Conservation (phyloP, 805 yeast species). For the Nakazawaea wickerhamii region DNA sequence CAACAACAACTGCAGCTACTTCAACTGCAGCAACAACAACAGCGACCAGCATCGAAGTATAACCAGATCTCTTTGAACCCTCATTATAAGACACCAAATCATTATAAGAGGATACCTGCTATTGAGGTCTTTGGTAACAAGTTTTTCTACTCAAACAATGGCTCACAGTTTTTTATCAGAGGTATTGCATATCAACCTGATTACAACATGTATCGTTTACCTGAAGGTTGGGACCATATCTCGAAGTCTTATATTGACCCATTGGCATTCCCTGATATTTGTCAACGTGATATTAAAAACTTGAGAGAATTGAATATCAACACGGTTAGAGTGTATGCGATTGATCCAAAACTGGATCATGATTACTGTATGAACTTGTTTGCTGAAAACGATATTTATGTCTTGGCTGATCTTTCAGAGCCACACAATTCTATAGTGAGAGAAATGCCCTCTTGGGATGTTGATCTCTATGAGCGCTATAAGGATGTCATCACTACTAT, state of each 20-base stretch:
- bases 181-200: constrained; percentile 36
- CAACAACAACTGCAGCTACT: too few relatives aligned
- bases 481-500: constrained; percentile 37
- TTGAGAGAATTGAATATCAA: constrained; percentile 31
- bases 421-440: constrained; percentile 31
- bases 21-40: background rate
- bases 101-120: constrained; percentile 13
- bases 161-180: constrained; percentile 32
- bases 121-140: constrained; percentile 28
- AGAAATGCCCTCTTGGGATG: constrained; percentile 31
- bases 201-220: constrained; percentile 22
- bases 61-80: constrained; percentile 3
- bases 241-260: constrained; percentile 29
- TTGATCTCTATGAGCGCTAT: constrained; percentile 32
- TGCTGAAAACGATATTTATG: constrained; percentile 39
- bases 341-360: constrained; percentile 33
- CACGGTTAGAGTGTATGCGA: constrained; percentile 33
- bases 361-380: constrained; percentile 33
- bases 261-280: constrained; percentile 25
- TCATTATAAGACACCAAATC: background rate
- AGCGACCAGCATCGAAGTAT: background rate
- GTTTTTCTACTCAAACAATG: constrained; percentile 28
- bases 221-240: constrained; percentile 13
- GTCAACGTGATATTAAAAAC: constrained; percentile 31
- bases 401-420: constrained; percentile 40